Percentiles rank a stretch among this genome's conserved stretches.
These are phyloP conservation scores for Serendipita indica DNA, from an alignment of 768 basidiomycete species.

Conservation along the genomic window DNA sequence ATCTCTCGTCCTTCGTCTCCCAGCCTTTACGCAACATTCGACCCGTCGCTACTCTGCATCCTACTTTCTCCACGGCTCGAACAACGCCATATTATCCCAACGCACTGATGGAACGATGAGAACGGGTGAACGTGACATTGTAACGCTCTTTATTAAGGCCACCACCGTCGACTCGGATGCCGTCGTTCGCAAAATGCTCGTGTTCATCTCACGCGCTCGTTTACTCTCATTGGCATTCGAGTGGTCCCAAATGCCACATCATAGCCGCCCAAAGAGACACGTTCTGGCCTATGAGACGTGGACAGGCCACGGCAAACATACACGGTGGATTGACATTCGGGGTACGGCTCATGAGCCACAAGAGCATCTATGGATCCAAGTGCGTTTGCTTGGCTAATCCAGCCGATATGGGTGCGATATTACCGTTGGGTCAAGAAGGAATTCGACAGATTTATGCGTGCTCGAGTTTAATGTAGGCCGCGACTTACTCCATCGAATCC, in stretches of 20 bases:
- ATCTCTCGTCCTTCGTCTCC: not conserved
- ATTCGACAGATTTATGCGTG: not conserved
- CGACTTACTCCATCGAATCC: not conserved
- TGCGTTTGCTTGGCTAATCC: not conserved
- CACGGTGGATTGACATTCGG: not conserved
- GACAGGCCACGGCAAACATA: not conserved
- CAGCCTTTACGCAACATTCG: not conserved
- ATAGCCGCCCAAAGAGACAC: too few relatives aligned
- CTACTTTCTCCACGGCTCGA: not conserved
- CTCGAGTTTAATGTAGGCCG: not conserved
- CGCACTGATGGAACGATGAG: not conserved
- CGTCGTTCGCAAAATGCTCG: not conserved
- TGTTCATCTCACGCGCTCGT: not conserved
- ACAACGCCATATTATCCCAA: not conserved
- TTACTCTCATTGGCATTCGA: not conserved
- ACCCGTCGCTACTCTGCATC: not conserved
- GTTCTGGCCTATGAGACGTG: not conserved
- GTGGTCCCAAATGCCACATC: not conserved
- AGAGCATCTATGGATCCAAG: not conserved
- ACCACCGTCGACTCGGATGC: not conserved
- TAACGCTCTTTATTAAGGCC: not conserved
- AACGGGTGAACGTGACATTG: not conserved
- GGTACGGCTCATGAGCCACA: not conserved
- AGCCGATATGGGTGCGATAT: not conserved
- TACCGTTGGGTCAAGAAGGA: not conserved